Conservation (phyloP, 1,284 basidiomycete species). For the Mycena sp. region DNA sequence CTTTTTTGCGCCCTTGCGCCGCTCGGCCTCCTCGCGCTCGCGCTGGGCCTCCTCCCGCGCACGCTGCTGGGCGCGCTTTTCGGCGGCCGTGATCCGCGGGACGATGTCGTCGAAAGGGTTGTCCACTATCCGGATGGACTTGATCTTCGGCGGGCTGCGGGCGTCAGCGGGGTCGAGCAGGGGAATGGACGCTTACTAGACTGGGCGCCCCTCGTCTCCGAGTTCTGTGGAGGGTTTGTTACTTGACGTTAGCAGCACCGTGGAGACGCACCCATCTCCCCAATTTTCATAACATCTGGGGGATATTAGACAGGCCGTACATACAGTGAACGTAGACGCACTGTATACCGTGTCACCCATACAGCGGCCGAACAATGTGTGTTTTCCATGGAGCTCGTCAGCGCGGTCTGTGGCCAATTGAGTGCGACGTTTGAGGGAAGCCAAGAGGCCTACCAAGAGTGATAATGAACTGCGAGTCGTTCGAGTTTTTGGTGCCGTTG, state of each 20-base stretch:
- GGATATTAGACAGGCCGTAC: background rate
- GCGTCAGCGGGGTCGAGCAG: background rate
- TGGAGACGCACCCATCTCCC: slow-evolving; percentile 73
- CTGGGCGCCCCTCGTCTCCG: slow-evolving; percentile 82
- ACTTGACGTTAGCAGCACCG: slow-evolving; percentile 11
- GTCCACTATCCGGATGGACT: slow-evolving; percentile 83
- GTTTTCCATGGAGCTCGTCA: slow-evolving; percentile 89
- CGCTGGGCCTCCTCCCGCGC: slow-evolving; percentile 80
- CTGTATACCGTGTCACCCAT: slow-evolving; percentile 89
- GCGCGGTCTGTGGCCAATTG: slow-evolving; percentile 70
- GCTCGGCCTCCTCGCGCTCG: slow-evolving; percentile 80
- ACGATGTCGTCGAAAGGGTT: slow-evolving; percentile 96
- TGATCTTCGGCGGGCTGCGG: slow-evolving; percentile 88
- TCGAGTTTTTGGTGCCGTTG: slow-evolving; percentile 83
- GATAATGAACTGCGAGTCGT: slow-evolving; percentile 92
- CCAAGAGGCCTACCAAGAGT: slow-evolving; percentile 71
- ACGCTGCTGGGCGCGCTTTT: slow-evolving; percentile 83
- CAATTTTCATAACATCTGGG: slow-evolving; percentile 89
- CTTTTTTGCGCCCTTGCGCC: slow-evolving; percentile 87
- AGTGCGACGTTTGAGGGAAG: background rate
- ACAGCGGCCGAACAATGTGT: slow-evolving; percentile 87
- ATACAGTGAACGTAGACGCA: slow-evolving; percentile 50
- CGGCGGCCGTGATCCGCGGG: slow-evolving; percentile 95
- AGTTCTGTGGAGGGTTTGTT: slow-evolving; percentile 65
- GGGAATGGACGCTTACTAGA: slow-evolving; percentile 70